Percentiles rank a stretch among this genome's conserved stretches.
phyloP scores from a whole-genome alignment of 768 basidiomycete species.

The Phanerochaete carnosa region DNA sequence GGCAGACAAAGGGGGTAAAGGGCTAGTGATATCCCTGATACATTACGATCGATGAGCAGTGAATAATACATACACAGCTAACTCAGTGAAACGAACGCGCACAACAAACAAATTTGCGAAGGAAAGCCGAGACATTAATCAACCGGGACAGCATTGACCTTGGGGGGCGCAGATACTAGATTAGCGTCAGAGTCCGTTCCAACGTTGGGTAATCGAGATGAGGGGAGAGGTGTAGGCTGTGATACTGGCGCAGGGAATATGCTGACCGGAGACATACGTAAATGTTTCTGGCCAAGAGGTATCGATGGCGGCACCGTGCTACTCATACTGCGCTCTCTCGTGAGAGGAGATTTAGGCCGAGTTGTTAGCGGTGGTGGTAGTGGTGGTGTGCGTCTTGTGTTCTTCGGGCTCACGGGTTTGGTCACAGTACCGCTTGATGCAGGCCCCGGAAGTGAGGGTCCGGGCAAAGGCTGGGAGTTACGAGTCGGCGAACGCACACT shows the following conservation, averaged over 20 bases:
- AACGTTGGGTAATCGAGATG: constrained; percentile 8
- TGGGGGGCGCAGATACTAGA: constrained; percentile 1
- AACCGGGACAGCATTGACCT: constrained; percentile 7
- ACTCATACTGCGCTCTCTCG: neutral
- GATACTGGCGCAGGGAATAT: constrained; percentile 8
- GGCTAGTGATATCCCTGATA: constrained; percentile 1
- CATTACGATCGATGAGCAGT: neutral
- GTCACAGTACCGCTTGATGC: neutral
- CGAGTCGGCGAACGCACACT: constrained; percentile 7
- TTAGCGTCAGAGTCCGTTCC: neutral
- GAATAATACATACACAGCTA: neutral
- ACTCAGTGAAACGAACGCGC: neutral
- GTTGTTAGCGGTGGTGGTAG: constrained; percentile 13
- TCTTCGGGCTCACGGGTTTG: constrained; percentile 13
- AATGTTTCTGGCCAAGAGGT: constrained; percentile 1
- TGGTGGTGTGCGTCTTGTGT: constrained; percentile 7
- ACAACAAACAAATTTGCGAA: neutral
- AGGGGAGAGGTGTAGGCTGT: constrained; percentile 2
- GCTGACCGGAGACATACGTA: constrained; percentile 7
- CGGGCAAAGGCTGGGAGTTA: constrained; percentile 5
- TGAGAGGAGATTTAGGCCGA: constrained; percentile 8
- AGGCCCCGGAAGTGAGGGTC: constrained; percentile 9
- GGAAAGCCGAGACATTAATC: neutral
- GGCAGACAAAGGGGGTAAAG: neutral
- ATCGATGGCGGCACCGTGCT: neutral